Base-by-base conservation (phyloP, 305 asterid species). In the Salvia sclarea region DNA sequence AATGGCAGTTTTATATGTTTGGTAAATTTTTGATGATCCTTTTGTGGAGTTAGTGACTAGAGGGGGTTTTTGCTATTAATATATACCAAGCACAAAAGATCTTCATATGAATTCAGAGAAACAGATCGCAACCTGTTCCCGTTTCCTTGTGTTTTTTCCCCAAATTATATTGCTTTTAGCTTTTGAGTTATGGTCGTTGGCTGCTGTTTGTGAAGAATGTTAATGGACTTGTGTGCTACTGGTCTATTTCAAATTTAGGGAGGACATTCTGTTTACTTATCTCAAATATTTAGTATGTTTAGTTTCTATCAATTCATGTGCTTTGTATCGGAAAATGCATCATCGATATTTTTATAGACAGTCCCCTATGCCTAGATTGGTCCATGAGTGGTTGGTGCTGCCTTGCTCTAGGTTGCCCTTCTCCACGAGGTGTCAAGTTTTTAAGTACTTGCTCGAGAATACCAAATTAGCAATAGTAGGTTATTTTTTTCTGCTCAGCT, bases 251-350 rank as follows among this genome's bases (percentile, higher is more conserved):
- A 48, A 8, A 43, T 63, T 45, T 16, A 16, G 50, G 22, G 54
- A 71, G 58, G 44, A 64, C 17, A 31, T 9, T 21, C 6, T 43
- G 8, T 22, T 6, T 22, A 17, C 28, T 25, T 11, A 30, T 31
- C 13, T 33, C 16, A 31, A n/a, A 3, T 49, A 44, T 28, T 4
- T 28, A 28, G 24, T 4, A 18, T 2, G 6, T 41, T 8, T 38
- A 17, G 49, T 17, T 43, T 57, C 53, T 30, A 17, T 16, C 8
- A 30, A 21, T 22, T 35, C 21, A 28, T 8, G 52, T 30, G 25
- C 49, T 58, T 37, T 48, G 68, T 69, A 52, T 20, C 48, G 7
- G 22, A 44, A 61, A 56, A 54, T 48, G 3, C 25, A n/a, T n/a
- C 9, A 5, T 5, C 35, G 30, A 21, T 10, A 43, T 25, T 30